Base-by-base conservation (phyloP, 805 yeast genomes). In the Blastobotrys americana region DNA sequence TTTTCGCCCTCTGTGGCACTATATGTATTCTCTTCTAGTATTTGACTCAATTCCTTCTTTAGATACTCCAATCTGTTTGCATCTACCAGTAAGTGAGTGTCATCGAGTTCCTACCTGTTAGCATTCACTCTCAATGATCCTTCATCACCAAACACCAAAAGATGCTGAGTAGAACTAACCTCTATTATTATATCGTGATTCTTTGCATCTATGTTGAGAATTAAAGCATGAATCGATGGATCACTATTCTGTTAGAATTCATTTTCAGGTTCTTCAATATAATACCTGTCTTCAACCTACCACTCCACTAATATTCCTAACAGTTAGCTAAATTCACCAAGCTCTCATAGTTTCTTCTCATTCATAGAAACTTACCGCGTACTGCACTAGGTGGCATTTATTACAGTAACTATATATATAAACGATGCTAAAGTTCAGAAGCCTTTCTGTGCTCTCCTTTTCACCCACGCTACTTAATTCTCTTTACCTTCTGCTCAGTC, bases 141-240 rank as follows among this genome's bases (percentile, higher is more conserved):
- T n/a, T n/a, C n/a, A n/a, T n/a, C n/a, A n/a, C n/a, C n/a, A n/a
- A n/a, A n/a, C n/a, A n/a, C n/a, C n/a, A n/a, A n/a, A n/a, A n/a
- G n/a, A n/a, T n/a, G n/a, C n/a, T n/a, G n/a, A n/a, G n/a, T n/a
- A n/a, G n/a, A 15, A 27, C 64, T 19, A 37, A 64, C 68, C 45
- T 77, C 80, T 17, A 78, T 63, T 3, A 79, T 76, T 27, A 93
- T 81, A 53, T 88, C 95, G 47, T 85, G 82, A 31, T 72, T 66
- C 21, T 78, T 76, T 0, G 86, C 68, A 62, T 93, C 97, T 36
- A 90, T 83, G 59, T 80, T 83, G 18, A 90, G 66, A 2, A 90
- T 85, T 40, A 90, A 69, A 0, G 97, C 96, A 51, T 80, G 75
- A 51, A 90, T 88, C 1, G 97, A 86, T 1, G 98, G 97, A 61